Evolutionary conservation across 1,284 basidiomycete genomes (phyloP).

Genomic region (Anthracocystis setariae): DNA sequence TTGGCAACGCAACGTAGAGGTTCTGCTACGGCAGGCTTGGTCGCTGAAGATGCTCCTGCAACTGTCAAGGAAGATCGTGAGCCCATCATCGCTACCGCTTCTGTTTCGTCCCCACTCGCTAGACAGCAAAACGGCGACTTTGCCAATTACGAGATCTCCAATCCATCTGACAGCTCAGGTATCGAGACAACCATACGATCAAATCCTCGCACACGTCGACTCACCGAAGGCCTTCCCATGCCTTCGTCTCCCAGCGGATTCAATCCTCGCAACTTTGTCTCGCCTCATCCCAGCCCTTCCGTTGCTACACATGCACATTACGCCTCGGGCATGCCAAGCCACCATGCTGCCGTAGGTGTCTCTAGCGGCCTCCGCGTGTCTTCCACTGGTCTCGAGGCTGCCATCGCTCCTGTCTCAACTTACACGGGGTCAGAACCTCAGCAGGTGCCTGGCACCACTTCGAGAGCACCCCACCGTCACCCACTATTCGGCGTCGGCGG

Average conservation of each 20-base stretch:
- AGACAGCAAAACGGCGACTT: constrained; percentile 12
- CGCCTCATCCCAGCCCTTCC: constrained; percentile 48
- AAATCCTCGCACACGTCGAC: constrained; percentile 33
- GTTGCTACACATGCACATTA: constrained; percentile 52
- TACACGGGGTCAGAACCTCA: constrained; percentile 38
- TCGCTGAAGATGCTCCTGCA: constrained; percentile 13
- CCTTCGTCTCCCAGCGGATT: constrained; percentile 38
- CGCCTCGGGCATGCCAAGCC: constrained; percentile 45
- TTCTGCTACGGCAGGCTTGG: constrained; percentile 25
- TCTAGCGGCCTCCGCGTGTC: constrained; percentile 42
- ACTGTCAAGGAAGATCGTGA: constrained; percentile 21
- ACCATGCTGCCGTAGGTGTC: constrained; percentile 27
- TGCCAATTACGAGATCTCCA: constrained; percentile 31
- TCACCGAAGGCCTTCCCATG: constrained; percentile 32
- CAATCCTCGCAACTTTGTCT: constrained; percentile 47
- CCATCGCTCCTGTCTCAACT: constrained; percentile 4
- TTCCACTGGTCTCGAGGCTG: constrained; percentile 14
- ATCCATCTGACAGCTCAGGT: constrained; percentile 13
- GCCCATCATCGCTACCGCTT: constrained; percentile 5
- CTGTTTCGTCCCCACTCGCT: background rate
- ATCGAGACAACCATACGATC: constrained; percentile 37
- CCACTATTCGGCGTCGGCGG: constrained; percentile 39
- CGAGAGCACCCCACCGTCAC: constrained; percentile 33
- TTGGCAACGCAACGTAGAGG: constrained; percentile 28
- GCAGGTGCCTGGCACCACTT: constrained; percentile 22